phyloP scores from a whole-genome alignment of 805 yeast species.

The Ogataea methanolica region DNA sequence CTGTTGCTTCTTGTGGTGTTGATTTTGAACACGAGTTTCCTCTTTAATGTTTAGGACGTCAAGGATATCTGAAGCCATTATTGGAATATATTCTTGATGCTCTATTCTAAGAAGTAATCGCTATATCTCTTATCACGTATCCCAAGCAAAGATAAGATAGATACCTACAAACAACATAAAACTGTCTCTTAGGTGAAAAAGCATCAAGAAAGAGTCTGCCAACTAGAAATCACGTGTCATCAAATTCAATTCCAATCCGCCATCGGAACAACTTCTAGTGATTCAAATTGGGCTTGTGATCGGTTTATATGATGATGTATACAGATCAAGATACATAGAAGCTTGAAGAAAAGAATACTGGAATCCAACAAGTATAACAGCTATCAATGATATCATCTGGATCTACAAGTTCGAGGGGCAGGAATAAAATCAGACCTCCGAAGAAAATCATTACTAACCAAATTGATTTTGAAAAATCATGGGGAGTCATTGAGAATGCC shows the following conservation, averaged over 20 bases:
- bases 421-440: constrained; percentile 62
- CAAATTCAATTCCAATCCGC: too few species aligned
- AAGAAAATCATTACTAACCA: constrained; percentile 38
- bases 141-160: too few species aligned
- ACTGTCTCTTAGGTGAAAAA: too few species aligned
- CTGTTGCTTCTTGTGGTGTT: constrained; percentile 33
- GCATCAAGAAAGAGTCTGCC: too few species aligned
- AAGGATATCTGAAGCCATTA: constrained; percentile 54
- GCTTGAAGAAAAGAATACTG: neutral
- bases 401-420: constrained; percentile 37
- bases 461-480: constrained; percentile 58
- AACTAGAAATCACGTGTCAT: too few species aligned
- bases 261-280: too few species aligned
- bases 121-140: too few species aligned
- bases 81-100: neutral
- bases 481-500: constrained; percentile 64
- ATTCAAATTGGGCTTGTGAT: too few species aligned
- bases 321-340: too few species aligned
- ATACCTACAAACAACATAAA: too few species aligned
- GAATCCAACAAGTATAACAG: neutral
- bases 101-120: too few species aligned
- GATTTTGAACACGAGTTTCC: constrained; percentile 30
- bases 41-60: constrained; percentile 71
- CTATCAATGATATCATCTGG: constrained; percentile 14
- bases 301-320: too few species aligned